Percentiles rank a stretch among this genome's conserved stretches.
Evolutionary conservation across 1,284 basidiomycete genomes (phyloP).

Genomic region (Blastosporella zonata): DNA sequence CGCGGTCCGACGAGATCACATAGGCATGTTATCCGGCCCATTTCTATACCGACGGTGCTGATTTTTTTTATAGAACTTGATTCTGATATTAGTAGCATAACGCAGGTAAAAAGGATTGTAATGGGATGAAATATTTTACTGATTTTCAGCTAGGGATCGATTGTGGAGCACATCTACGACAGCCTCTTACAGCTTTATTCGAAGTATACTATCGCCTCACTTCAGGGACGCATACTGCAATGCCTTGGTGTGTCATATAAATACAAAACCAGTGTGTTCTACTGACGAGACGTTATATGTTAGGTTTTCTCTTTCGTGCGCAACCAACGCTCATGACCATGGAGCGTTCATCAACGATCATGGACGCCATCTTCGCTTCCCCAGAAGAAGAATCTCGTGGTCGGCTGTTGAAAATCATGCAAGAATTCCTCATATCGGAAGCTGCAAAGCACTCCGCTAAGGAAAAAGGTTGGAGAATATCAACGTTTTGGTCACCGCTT

Average conservation of each 20-base stretch:
- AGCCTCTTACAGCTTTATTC: constrained; percentile 71
- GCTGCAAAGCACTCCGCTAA: constrained; percentile 69
- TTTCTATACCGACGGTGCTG: background rate
- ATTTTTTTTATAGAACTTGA: constrained; percentile 43
- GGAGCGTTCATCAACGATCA: constrained; percentile 75
- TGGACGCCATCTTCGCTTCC: constrained; percentile 83
- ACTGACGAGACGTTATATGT: background rate
- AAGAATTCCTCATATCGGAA: constrained; percentile 85
- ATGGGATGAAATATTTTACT: constrained; percentile 6
- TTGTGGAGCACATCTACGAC: constrained; percentile 81
- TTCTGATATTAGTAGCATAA: constrained; percentile 58
- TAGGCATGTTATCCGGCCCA: constrained; percentile 38
- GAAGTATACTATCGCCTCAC: constrained; percentile 49
- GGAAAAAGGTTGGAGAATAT: constrained; percentile 53
- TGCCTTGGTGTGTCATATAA: constrained; percentile 64
- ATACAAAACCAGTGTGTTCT: background rate
- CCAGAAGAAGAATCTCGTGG: constrained; percentile 69
- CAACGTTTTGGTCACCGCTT: background rate
- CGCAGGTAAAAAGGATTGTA: constrained; percentile 41
- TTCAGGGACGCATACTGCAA: constrained; percentile 69
- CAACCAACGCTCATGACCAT: constrained; percentile 87
- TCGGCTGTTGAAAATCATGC: constrained; percentile 81
- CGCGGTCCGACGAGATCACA: constrained; percentile 56
- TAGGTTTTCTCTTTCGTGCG: constrained; percentile 91
- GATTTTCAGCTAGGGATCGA: constrained; percentile 48